Base-by-base conservation (phyloP, 139 green algal genomes). In the Nannochloris sp. region DNA sequence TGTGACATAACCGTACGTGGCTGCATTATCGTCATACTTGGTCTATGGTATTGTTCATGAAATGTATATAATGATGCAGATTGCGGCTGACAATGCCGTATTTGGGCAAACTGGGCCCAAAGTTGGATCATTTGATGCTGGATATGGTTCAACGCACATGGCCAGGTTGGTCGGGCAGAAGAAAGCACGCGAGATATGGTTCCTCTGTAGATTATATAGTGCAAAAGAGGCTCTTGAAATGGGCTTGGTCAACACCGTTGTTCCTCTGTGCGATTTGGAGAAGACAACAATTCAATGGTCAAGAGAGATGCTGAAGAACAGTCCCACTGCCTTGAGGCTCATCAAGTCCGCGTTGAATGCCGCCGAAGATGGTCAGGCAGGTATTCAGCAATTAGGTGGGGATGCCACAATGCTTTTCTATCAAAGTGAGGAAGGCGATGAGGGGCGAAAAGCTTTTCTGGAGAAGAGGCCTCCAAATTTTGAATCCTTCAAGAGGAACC, bases 61-160 rank as follows among this genome's bases (percentile, higher is more conserved):
- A 7, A 34, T n/a, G 14, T 25, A 9, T 25, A 9, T 34, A 9
- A 14, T 34, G 12, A 37, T 58, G 50, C 15, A 92, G 81, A 95
- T 98, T 29, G 85, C 93, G 3, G 93, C 93, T 21, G 93, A 98
- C 78, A 98, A 98, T 63, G 91, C 87, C 1, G 85, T 98, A 11
- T 98, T 98, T 78, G 93, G 93, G 11, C 93, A 98, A 76, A 98
- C 91, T 5, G 93, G 93, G 12, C 93, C 93, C 60, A 98, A 97
- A 73, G 88, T 96, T 2, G 89, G 89, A 49, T 89, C 73, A 66
- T 98, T 98, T 75, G 93, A 98, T 63, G 93, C 93, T 18, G 93
- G 92, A 15, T 98, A 97, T 71, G 93, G 93, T 25, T 91, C 78
- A 49, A 89, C 84, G 0, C 84, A 94, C 57, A 97, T 98, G 91